Evolutionary conservation across 2,329 filamentous ascomycete species (phyloP).

Genomic region (Dactylellina leptospora): DNA sequence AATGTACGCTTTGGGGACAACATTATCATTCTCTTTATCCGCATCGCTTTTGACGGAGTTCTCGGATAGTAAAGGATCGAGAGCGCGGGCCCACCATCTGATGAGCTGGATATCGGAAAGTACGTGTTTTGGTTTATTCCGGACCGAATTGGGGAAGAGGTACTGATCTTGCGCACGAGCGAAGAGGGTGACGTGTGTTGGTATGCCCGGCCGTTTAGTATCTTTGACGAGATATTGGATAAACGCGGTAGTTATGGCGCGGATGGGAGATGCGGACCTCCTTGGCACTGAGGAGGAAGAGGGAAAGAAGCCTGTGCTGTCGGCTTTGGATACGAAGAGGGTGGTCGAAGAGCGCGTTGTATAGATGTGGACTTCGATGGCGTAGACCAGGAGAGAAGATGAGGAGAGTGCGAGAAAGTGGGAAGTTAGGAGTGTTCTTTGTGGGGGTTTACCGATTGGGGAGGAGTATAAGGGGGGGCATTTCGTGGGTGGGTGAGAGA

Average conservation of each 20-base stretch:
- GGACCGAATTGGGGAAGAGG: conserved; percentile 88
- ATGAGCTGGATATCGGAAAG: conserved; percentile 89
- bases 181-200: conserved; percentile 83
- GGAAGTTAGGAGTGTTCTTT: conserved; percentile 84
- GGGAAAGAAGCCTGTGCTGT: conserved; percentile 85
- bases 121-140: conserved; percentile 86
- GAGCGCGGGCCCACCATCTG: conserved; percentile 91
- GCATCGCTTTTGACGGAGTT: conserved; percentile 27
- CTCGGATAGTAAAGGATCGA: conserved; percentile 72
- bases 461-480: conserved; percentile 81
- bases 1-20: conserved; percentile 71
- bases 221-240: conserved; percentile 77
- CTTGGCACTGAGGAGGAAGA: conserved; percentile 30
- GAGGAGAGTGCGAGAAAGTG: conserved; percentile 73
- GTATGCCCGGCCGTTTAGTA: conserved; percentile 71
- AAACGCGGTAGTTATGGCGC: conserved; percentile 77
- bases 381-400: conserved; percentile 70
- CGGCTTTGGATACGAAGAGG: conserved; percentile 94
- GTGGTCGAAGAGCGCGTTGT: conserved; percentile 70
- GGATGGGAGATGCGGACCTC: conserved; percentile 70
- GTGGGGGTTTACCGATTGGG: conserved; percentile 74
- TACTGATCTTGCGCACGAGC: conserved; percentile 93
- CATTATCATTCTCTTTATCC: conserved; percentile 61
- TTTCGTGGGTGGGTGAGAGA: conserved; percentile 82
- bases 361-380: conserved; percentile 87